A percentile compares a stretch with the other conserved stretches of the same genome.
These are phyloP conservation scores for Exophiala xenobiotica DNA, from an alignment of 2,329 filamentous ascomycete genomes.

Conservation along the genomic window DNA sequence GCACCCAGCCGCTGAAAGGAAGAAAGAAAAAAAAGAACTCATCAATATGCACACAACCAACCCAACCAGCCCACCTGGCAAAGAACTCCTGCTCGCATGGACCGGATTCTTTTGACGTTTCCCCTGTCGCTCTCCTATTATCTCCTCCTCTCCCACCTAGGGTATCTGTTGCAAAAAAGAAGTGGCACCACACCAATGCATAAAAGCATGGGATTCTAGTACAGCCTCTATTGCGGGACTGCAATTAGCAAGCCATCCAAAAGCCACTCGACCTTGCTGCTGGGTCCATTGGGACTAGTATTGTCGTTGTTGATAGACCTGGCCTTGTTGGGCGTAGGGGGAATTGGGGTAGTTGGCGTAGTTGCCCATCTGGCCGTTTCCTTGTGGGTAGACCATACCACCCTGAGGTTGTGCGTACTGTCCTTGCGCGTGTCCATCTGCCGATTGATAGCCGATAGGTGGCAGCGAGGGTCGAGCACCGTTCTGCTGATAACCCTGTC, in stretches of 20 bases:
- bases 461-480: constrained; percentile 65
- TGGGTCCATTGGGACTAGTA: constrained; percentile 31
- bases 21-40: constrained; percentile 14
- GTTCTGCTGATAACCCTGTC: constrained; percentile 45
- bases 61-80: constrained; percentile 19
- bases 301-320: constrained; percentile 53
- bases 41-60: constrained; percentile 15
- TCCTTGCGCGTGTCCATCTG: constrained; percentile 53
- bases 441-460: constrained; percentile 70
- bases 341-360: constrained; percentile 53
- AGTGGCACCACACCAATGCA: constrained; percentile 26
- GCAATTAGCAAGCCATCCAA: not conserved
- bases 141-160: constrained; percentile 32
- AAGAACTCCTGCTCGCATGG: constrained; percentile 21
- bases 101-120: constrained; percentile 15
- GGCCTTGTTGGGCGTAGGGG: constrained; percentile 50
- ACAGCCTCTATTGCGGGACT: constrained; percentile 5
- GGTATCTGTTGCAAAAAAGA: constrained; percentile 27
- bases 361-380: constrained; percentile 47
- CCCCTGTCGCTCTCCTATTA: constrained; percentile 19
- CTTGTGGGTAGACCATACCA: constrained; percentile 47
- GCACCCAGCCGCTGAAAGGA: constrained; percentile 10
- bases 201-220: constrained; percentile 8
- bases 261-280: not conserved
- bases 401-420: constrained; percentile 60